Evolutionary conservation across 768 basidiomycete genomes (phyloP).

Genomic region (Tulasnella sp.): DNA sequence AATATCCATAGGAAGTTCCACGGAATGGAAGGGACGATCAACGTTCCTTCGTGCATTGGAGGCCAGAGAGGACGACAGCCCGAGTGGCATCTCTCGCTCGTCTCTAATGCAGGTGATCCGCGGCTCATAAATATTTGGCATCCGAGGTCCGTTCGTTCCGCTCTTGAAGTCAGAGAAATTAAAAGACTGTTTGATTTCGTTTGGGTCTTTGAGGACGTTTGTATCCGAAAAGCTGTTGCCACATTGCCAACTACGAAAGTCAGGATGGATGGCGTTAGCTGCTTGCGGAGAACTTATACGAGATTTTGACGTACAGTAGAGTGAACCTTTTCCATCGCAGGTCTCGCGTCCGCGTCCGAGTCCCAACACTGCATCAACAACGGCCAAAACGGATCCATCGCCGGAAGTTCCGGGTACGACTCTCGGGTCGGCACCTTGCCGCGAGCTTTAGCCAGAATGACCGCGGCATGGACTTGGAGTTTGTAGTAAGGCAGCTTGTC

Average conservation of each 20-base stretch:
- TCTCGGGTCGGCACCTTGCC: conserved; percentile 8
- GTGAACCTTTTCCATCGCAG: not conserved
- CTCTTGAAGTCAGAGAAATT: not conserved
- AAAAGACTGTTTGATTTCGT: not conserved
- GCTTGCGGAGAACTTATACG: not conserved
- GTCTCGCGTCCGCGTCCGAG: not conserved
- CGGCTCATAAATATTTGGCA: not conserved
- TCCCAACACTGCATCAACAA: conserved; percentile 19
- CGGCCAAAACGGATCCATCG: conserved; percentile 17
- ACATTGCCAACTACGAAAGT: not conserved
- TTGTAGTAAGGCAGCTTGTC: conserved; percentile 17
- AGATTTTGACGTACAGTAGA: not conserved
- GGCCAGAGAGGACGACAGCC: no score
- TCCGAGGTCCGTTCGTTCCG: not conserved
- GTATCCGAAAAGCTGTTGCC: not conserved
- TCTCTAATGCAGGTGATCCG: not conserved
- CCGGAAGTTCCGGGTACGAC: conserved; percentile 3
- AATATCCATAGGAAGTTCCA: no score
- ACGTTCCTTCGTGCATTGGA: no score
- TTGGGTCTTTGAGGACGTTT: not conserved
- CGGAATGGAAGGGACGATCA: no score
- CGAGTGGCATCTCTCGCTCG: no score
- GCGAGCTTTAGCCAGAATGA: not conserved
- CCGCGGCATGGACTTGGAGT: not conserved
- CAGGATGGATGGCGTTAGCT: not conserved